Evolutionary conservation across 345 rosid species (phyloP).

Genomic region (Eucalyptus tenuipes): DNA sequence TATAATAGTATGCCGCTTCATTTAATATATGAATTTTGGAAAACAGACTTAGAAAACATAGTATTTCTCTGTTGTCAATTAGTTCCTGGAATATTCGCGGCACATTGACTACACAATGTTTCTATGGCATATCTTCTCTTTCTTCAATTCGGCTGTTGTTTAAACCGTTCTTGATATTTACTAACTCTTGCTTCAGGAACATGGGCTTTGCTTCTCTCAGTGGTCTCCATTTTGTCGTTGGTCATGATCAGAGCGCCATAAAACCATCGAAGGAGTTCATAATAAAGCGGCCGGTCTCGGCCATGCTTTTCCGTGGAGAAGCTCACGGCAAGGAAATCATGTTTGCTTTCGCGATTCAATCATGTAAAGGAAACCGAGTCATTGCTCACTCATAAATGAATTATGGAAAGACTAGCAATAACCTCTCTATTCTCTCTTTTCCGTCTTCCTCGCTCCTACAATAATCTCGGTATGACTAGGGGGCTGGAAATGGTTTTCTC

Average conservation of each 20-base stretch:
- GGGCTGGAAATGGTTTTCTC: not conserved
- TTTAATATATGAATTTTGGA: not conserved
- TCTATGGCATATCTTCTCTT: not conserved
- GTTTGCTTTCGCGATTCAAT: not conserved
- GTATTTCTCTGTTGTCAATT: not conserved
- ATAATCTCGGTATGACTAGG: not conserved
- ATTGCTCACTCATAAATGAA: not conserved
- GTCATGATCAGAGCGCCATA: not conserved
- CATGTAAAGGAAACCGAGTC: not conserved
- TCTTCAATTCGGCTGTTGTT: not conserved
- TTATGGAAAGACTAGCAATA: not conserved
- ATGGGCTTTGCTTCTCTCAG: not conserved
- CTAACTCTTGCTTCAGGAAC: not conserved
- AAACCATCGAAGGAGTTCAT: not conserved
- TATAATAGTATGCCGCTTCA: fast-evolving
- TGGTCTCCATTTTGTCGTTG: not conserved
- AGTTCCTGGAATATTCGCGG: not conserved
- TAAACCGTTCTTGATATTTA: not conserved
- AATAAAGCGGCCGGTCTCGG: not conserved
- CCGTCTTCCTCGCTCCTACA: not conserved
- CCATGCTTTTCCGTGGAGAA: not conserved
- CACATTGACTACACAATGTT: not conserved
- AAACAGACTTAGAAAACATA: not conserved
- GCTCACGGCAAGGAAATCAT: not conserved
- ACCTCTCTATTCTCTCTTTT: not conserved